Evolutionary conservation across 768 basidiomycete species (phyloP).

Genomic region (Pleurotus tuber-regium): DNA sequence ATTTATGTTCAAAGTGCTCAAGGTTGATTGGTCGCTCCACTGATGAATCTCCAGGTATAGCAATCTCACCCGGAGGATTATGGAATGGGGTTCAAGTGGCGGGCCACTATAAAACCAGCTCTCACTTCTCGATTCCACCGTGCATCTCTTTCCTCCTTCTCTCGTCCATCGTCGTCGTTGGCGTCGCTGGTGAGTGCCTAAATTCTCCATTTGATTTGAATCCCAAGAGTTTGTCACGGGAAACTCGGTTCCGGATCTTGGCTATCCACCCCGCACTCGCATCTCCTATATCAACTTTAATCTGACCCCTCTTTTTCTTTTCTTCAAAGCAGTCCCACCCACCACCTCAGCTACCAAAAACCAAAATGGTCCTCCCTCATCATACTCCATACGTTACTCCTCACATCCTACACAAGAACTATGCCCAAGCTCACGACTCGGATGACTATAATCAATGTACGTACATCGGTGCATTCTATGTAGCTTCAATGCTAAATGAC

Average conservation of each 20-base stretch:
- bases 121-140: constrained; percentile 11
- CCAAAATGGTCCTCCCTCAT: constrained; percentile 65
- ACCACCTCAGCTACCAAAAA: not conserved
- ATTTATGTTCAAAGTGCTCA: constrained; percentile 7
- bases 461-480: constrained; percentile 21
- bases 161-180: constrained; percentile 17
- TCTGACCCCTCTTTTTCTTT: constrained; percentile 15
- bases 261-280: constrained; percentile 19
- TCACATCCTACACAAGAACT: constrained; percentile 85
- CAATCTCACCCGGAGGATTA: constrained; percentile 30
- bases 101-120: constrained; percentile 29
- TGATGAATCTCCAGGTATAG: constrained; percentile 16
- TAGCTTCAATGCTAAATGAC: constrained; percentile 8
- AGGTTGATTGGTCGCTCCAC: constrained; percentile 17
- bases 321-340: constrained; percentile 13
- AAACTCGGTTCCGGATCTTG: not conserved
- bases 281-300: constrained; percentile 14
- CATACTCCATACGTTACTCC: constrained; percentile 86
- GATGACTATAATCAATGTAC: constrained; percentile 59
- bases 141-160: constrained; percentile 10
- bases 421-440: constrained; percentile 71
- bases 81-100: constrained; percentile 31
- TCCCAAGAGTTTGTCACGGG: not conserved
- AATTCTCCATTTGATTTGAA: constrained; percentile 1
- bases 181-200: not conserved